Base-by-base conservation (phyloP, 495 filamentous ascomycete species). In the Usnea hakonensis region DNA sequence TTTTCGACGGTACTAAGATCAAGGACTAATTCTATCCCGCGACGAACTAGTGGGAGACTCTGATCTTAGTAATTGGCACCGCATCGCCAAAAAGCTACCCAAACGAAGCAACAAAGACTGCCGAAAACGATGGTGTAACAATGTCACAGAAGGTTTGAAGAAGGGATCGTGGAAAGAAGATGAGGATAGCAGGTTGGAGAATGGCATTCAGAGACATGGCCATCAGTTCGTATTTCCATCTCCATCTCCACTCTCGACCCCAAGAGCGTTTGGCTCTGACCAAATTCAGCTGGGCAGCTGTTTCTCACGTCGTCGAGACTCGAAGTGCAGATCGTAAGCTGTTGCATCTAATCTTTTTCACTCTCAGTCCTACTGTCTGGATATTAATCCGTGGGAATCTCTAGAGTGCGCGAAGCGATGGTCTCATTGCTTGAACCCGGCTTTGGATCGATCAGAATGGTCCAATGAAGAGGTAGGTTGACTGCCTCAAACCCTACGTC, bases 301-400 rank as follows among this genome's bases (percentile, higher is more conserved):
- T 57, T 44, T 11, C 53, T 38, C 61, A 46, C 4, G 35, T 32
- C 17, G 43, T 63, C 37, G 41, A 48, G 37, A 33, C 23, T 36
- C 61, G 53, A 21, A 57, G 53, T 48, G 53, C 61, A 36, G 58
- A 61, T 46, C 58, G 58, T 61, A 54, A 36, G 54, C 32, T 21
- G 32, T 36, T 28, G 16, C 32, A 36, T 57, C 26, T 2, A 6
- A 32, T 37, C 30, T 11, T 16, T 3, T 57, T 21, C 28, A 11
- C 32, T 4, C 14, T 53, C 9, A 4, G 30, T 36, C 8, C 17
- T 23, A 26, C 10, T 26, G 23, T 1, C 46, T 11, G 14, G 52
- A 33, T 54, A 23, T 28, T 26, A 28, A 60, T 48, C 26, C 16
- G 0, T 19, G 19, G 11, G 57, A 60, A 5, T 23, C 14, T 23